Evolutionary conservation across 2,329 filamentous ascomycete genomes (phyloP), one percentile per base, ranked within the genome.

Genomic region (Trichoderma pleuroti): DNA sequence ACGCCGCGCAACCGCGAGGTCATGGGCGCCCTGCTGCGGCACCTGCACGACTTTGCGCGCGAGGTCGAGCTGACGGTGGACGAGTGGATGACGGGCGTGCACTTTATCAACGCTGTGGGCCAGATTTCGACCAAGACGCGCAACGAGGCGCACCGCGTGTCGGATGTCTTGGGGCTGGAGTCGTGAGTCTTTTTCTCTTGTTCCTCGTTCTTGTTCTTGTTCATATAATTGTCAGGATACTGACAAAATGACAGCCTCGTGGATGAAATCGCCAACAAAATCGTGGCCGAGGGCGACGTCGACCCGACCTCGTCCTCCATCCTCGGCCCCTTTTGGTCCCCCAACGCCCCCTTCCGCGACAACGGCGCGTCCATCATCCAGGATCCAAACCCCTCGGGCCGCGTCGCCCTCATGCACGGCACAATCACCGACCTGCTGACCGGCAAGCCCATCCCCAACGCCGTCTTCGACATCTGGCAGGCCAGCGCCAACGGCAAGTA

Each of bases 401-500:
- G 87, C 72, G 82, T 88, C 66, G 87, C 87, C 66, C 85, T 86
- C 75, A 92, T 93, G 88, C 90, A 93, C 84, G 91, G 91, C 75
- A 83, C 85, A 60, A 86, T 93, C 77, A 85, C 81, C 62, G 89
- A 92, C 77, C 83, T 90, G 74, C 83, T 87, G 73, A 92, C 90
- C 71, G 88, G 88, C 77, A 86, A 87, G 81, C 88, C 88, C 72
- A 90, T 93, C 76, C 86, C 85, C 68, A 84, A 85, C 76, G 91
- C 91, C 75, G 89, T 92, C 73, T 88, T 93, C 76, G 92, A 93
- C 78, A 91, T 93, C 83, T 93, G 91, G 91, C 90, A 93, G 79
- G 91, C 91, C 64, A 91, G 87, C 74, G 85, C 90, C 80, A 93
- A 93, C 82, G 91, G 91, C 79, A 89, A 90, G 78, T 93, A 93